Conservation (phyloP, 1,139 yeast genomes). For the Candida sojae region DNA sequence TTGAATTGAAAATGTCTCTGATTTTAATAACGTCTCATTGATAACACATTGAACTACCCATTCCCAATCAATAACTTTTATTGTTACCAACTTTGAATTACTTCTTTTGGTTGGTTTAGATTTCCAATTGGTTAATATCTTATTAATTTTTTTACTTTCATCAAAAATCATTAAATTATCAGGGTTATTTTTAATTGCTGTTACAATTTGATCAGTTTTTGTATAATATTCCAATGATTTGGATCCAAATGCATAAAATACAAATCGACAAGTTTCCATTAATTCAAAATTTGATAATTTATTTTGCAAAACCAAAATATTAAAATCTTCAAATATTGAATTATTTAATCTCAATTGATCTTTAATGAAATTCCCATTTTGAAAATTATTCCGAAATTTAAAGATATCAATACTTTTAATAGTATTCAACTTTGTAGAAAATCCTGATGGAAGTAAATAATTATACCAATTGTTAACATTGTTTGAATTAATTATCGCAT, state of each 20-base stretch:
- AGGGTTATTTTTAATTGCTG: not conserved
- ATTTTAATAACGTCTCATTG: constrained; percentile 26
- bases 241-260: constrained; percentile 52
- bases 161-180: constrained; percentile 25
- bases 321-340: constrained; percentile 28
- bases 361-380: constrained; percentile 21
- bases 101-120: constrained; percentile 1
- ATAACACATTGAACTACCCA: constrained; percentile 77
- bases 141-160: constrained; percentile 14
- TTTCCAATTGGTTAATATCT: constrained; percentile 5
- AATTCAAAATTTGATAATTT: constrained; percentile 23
- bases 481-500: constrained; percentile 37
- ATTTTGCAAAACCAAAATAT: constrained; percentile 32
- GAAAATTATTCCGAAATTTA: constrained; percentile 35
- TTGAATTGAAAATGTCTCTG: not conserved
- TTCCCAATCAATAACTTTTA: constrained; percentile 54
- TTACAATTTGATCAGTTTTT: constrained; percentile 9
- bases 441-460: constrained; percentile 76
- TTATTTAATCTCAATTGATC: constrained; percentile 43
- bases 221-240: constrained; percentile 19
- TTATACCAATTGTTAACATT: constrained; percentile 44
- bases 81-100: not conserved
- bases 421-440: constrained; percentile 37
- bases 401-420: constrained; percentile 45
- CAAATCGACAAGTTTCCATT: constrained; percentile 41